Evolutionary conservation across 176 grass and related monocot genomes (phyloP), one percentile per base, ranked within the genome.

Genomic region (Oryza australiensis): DNA sequence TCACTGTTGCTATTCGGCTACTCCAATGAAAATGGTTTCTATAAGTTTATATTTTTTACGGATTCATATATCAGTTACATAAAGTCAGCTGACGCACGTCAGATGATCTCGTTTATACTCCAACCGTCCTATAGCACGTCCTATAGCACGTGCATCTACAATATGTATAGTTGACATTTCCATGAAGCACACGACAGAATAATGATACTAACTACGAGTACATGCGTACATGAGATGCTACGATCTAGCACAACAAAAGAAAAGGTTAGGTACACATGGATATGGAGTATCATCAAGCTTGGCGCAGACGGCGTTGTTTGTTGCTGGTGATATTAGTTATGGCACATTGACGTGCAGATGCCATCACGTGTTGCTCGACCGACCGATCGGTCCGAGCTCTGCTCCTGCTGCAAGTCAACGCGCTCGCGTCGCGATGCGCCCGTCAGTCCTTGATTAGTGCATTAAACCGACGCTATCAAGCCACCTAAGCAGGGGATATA

Each of bases 311-410:
- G 7, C 35, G 34, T 37, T 41, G 16, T 35, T 35, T 11, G 33
- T 26, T 63, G 14, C 12, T 48, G 45, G 35, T 37, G 32, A 79
- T n/a, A 74, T 57, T 84, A 2, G 72, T 27, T 29, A 27, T 11
- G 23, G 27, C 81, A 30, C 76, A 35, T 30, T 0, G 16, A 55
- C 51, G 51, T n/a, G 4, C 81, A 40, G 5, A 81, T 84, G 81
- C 29, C 37, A 22, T 48, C 86, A 84, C 87, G 81, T 88, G 80
- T 63, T 12, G 9, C 67, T 48, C 9, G 24, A 49, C 18, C 14
- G 4, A 57, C 8, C 5, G 26, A 63, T 2, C 3, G 14, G 29
- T 23, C 28, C 30, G 65, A 11, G 5, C 26, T 18, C 14, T 13
- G 9, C 40, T 2, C 12, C 15, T 14, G 10, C 41, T 2, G 14